Conservation (phyloP, 768 basidiomycete genomes). For the Grammothele lineata region DNA sequence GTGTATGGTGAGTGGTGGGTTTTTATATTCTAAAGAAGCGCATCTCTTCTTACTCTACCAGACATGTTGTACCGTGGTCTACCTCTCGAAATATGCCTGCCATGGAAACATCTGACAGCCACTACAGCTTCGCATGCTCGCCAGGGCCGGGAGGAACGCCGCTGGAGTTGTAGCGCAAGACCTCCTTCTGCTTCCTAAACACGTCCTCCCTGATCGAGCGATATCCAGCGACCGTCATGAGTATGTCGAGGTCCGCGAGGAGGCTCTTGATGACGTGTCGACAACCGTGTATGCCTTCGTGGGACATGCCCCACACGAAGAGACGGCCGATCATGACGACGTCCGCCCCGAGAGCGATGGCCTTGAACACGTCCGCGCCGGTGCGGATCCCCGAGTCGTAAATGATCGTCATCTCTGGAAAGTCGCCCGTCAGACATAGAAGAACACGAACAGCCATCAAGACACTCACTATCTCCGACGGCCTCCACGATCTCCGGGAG, state of each 20-base stretch:
- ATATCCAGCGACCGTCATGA: conserved; percentile 41
- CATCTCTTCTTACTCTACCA: no score
- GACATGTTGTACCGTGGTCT: no score
- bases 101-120: no score
- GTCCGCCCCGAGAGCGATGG: conserved; percentile 51
- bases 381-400: conserved; percentile 53
- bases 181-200: conserved; percentile 28
- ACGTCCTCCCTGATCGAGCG: conserved; percentile 31
- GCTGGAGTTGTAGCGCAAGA: conserved; percentile 30
- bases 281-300: conserved; percentile 48
- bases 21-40: no score
- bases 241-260: conserved; percentile 42
- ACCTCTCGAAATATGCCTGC: no score
- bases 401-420: conserved; percentile 42
- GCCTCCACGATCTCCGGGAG: conserved; percentile 49
- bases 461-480: conserved; percentile 41
- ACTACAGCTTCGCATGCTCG: conserved; percentile 32
- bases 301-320: conserved; percentile 49
- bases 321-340: conserved; percentile 47
- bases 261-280: conserved; percentile 50
- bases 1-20: no score
- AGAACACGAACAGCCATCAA: no score
- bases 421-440: no score
- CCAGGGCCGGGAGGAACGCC: conserved; percentile 26
- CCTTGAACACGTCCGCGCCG: conserved; percentile 52